Conservation (phyloP, 257 asterid genomes). For the Gentiana straminea region DNA sequence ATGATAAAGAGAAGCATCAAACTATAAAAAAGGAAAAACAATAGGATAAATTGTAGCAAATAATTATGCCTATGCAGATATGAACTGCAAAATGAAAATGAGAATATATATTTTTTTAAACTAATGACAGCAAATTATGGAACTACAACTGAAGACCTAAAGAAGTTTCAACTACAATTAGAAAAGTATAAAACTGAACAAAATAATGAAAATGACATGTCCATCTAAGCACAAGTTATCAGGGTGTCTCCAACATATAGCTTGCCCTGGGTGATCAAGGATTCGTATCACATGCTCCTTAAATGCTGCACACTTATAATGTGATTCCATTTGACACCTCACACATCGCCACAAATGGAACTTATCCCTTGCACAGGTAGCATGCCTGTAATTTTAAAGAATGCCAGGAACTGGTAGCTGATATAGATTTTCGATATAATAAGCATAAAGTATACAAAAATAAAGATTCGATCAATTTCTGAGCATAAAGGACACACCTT, state of each 20-base stretch:
- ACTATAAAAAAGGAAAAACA: background rate
- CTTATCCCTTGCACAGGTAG: constrained; percentile 60
- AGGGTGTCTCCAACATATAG: constrained; percentile 81
- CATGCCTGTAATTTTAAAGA: constrained; percentile 51
- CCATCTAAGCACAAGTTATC: constrained; percentile 47
- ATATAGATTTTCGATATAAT: too few relatives aligned
- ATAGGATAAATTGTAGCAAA: background rate
- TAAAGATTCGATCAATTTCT: too few relatives aligned
- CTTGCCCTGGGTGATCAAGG: constrained; percentile 56
- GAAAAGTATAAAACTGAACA: constrained; percentile 5
- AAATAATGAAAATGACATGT: constrained; percentile 37
- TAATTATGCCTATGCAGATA: background rate
- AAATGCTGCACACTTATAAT: constrained; percentile 71
- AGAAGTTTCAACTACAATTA: background rate
- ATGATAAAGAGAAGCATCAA: constrained; percentile 16
- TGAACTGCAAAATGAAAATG: background rate
- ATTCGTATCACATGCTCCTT: constrained; percentile 52
- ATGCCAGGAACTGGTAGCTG: constrained; percentile 9
- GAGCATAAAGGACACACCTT: background rate
- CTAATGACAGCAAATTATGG: too few relatives aligned
- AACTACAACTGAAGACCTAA: too few relatives aligned
- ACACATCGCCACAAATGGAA: constrained; percentile 63
- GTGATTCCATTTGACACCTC: constrained; percentile 66
- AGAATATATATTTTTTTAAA: too few relatives aligned
- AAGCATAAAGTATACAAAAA: too few relatives aligned